These are phyloP conservation scores for Colletotrichum gigasporum DNA, from an alignment of 2,329 filamentous ascomycete genomes.

Conservation along the genomic window DNA sequence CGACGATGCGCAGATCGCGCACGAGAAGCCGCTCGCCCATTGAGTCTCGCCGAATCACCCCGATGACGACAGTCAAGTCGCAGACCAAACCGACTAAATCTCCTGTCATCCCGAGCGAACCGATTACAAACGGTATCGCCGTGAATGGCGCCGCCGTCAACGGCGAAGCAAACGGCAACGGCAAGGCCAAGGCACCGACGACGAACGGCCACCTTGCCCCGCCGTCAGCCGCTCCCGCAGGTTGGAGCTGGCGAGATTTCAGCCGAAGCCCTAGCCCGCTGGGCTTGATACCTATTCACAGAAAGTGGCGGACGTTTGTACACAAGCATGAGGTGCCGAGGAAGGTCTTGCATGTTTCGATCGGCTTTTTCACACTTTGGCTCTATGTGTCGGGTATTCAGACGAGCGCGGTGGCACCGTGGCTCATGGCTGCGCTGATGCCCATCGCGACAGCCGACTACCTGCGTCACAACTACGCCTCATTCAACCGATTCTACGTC, in stretches of 20 bases:
- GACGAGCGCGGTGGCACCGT: conserved; percentile 81
- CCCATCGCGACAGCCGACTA: conserved; percentile 87
- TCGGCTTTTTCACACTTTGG: conserved; percentile 91
- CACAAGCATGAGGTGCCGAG: conserved; percentile 97
- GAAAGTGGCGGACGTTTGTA: conserved; percentile 89
- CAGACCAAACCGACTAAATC: conserved; percentile 42
- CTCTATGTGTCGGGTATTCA: conserved; percentile 86
- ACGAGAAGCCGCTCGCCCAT: conserved; percentile 78
- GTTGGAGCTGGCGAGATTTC: conserved; percentile 86
- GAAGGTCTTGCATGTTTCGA: conserved; percentile 93
- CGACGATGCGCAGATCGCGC: conserved; percentile 69
- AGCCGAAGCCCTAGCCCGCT: conserved; percentile 92
- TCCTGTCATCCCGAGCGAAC: conserved; percentile 32
- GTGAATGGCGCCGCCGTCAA: conserved; percentile 36
- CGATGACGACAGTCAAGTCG: conserved; percentile 61
- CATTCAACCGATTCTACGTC: conserved; percentile 90
- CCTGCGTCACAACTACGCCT: conserved; percentile 81
- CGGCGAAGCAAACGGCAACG: conserved; percentile 35
- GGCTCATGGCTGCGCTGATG: conserved; percentile 81
- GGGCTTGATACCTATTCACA: conserved; percentile 93
- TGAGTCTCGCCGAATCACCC: conserved; percentile 58
- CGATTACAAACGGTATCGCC: conserved; percentile 33
- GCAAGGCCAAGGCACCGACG: conserved; percentile 38
- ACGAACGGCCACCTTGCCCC: conserved; percentile 78
- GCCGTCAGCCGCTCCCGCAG: conserved; percentile 62